Base-by-base conservation (phyloP, 192 early-diverging fungal genomes). In the Entomortierella lignicola region DNA sequence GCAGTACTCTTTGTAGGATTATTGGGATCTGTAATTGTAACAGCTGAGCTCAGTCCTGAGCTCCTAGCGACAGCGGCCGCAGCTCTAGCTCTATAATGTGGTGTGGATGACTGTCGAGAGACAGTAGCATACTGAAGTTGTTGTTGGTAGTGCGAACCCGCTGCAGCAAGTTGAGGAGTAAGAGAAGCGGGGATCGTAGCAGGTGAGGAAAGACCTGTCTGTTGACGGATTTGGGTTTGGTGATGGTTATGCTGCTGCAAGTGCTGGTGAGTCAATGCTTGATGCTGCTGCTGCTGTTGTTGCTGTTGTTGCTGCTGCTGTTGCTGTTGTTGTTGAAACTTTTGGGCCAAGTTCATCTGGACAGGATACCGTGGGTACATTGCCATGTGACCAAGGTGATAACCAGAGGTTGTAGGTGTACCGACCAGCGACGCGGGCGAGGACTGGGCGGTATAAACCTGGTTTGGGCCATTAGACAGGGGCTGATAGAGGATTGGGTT, bases 21-120 rank as follows among this genome's bases (percentile, higher is more conserved):
- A 73, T 88, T 87, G 60, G 87, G 82, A 59, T 87, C 84, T 5
- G 86, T 86, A 31, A 90, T 87, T 23, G 88, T 75, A 11, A 88
- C 72, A 13, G 84, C 81, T 43, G 89, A 84, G 48, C 81, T 77
- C 37, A 79, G 29, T 62, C 72, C 65, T 21, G 81, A 71, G 55
- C 83, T 85, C 30, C 94, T 85, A 41, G 93, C 91, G 47, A 91
- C 91, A 12, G 92, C 92, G 48, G 95, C 93, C 0, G 95, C 94
- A 27, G 95, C 85, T 31, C 97, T 88, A 23, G 97, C 96, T 70
- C 97, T 94, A 80, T 95, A 92, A 81, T 97, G 96, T 26, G 94
- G 92, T 1, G 93, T 87, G 13, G 92, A 87, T 12, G 92, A 85
- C 50, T 91, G 89, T 43, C 96, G 89, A 29, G 94, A 94, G 55